Base-by-base conservation (phyloP, 345 rosid species). In the Citrus australasica region DNA sequence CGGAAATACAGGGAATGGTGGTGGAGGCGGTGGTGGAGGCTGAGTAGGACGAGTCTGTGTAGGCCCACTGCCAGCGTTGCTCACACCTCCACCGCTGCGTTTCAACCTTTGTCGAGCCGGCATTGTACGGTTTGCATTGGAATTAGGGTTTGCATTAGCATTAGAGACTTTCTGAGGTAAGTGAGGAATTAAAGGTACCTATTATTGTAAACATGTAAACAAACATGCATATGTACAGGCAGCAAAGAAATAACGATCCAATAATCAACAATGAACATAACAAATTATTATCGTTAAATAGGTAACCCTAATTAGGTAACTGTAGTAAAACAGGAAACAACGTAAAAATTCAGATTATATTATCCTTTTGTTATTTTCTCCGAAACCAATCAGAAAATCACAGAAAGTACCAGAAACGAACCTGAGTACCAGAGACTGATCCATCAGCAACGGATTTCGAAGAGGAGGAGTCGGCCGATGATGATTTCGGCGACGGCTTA, bases 391-490 rank as follows among this genome's bases (percentile, higher is more conserved):
- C 60, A 77, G 9, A 72, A 16, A 1, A 68, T 16, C 11, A 42
- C 5, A 30, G n/a, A 42, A 40, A n/a, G 2, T 4, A 73, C 21
- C 17, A 48, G 48, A 71, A 63, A 22, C 55, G 58, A 78, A 87
- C 94, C 92, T 88, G 89, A 70, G 83, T 69, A 81, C 30, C 71
- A 19, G 95, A 71, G 66, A 67, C 53, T 76, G 84, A 85, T 88
- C 90, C 91, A 53, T 84, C 89, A 9, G 87, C 22, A 48, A 66
- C 30, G n/a, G 76, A 53, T 69, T 77, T 90, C 3, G 86, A 53
- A 63, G 85, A 70, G 69, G 88, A 77, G 37, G 81, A 79, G 19
- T 85, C 82, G 3, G 82, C 24, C 72, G 56, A 59, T 69, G 86
- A 78, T 55, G 82, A 67, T 83, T 84, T 91, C 3, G 91, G 82